Percentiles rank a stretch among this genome's conserved stretches.
These are phyloP conservation scores for Castanea sativa DNA, from an alignment of 306 rosid species.

Conservation along the genomic window DNA sequence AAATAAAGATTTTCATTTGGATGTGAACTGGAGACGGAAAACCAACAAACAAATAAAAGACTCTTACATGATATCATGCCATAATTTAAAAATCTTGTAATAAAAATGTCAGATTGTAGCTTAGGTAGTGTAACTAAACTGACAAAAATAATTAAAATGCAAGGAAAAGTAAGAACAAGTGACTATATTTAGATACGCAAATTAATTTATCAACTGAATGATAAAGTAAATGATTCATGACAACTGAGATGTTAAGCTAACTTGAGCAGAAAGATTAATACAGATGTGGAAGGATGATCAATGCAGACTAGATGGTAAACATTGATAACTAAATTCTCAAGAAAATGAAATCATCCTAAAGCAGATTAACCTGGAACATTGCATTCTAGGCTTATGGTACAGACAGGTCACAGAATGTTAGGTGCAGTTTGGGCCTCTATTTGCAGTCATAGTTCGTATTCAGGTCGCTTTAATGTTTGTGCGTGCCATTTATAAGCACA, in stretches of 20 bases:
- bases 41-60: too few species aligned
- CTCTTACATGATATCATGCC: too few species aligned
- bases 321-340: neutral
- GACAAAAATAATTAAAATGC: neutral
- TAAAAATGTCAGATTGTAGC: too few species aligned
- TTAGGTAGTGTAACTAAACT: neutral
- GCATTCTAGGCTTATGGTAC: too few species aligned
- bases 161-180: neutral
- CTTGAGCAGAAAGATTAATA: neutral
- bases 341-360: neutral
- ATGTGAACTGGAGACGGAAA: too few species aligned
- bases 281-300: neutral
- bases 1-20: too few species aligned
- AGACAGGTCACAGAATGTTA: too few species aligned
- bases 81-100: too few species aligned
- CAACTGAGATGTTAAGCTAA: neutral
- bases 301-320: neutral
- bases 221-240: neutral
- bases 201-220: neutral
- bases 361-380: too few species aligned
- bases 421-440: too few species aligned
- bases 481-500: constrained; percentile 36
- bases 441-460: too few species aligned
- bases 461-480: too few species aligned
- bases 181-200: neutral